Evolutionary conservation across 2,329 filamentous ascomycete genomes (phyloP).

Genomic region (Aspergillus fijiensis): DNA sequence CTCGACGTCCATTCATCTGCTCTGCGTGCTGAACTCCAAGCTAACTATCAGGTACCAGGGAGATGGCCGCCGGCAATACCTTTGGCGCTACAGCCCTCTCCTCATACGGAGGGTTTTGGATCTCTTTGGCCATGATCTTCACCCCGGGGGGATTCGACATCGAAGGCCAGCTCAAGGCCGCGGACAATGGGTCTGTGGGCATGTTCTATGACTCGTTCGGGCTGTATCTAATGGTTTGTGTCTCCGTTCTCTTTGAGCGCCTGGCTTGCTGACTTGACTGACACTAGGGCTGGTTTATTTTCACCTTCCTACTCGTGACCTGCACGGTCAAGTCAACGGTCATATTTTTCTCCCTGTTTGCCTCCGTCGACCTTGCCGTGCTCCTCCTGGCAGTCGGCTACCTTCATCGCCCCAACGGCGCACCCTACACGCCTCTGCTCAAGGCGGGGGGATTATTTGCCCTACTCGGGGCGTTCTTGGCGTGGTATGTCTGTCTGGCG

Average conservation of each 20-base stretch:
- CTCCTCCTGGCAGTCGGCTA: constrained; percentile 66
- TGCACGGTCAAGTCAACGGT: constrained; percentile 72
- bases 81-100: constrained; percentile 75
- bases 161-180: constrained; percentile 44
- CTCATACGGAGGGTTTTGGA: constrained; percentile 79
- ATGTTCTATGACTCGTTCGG: constrained; percentile 60
- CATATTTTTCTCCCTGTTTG: constrained; percentile 72
- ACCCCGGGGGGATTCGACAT: constrained; percentile 65
- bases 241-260: too few relatives aligned
- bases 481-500: constrained; percentile 81
- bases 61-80: constrained; percentile 76
- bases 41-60: constrained; percentile 49
- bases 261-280: neutral
- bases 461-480: constrained; percentile 70
- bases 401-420: constrained; percentile 50
- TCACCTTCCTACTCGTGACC: constrained; percentile 68
- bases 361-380: constrained; percentile 71
- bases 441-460: constrained; percentile 73
- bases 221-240: constrained; percentile 61
- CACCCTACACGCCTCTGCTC: constrained; percentile 50
- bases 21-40: neutral
- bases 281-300: constrained; percentile 70
- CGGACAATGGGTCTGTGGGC: constrained; percentile 35
- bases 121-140: constrained; percentile 67
- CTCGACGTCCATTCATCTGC: constrained; percentile 5